Percentiles rank a stretch among this genome's conserved stretches.
These are phyloP conservation scores for Jacaranda copaia DNA, from an alignment of 257 asterid genomes.

Conservation along the genomic window DNA sequence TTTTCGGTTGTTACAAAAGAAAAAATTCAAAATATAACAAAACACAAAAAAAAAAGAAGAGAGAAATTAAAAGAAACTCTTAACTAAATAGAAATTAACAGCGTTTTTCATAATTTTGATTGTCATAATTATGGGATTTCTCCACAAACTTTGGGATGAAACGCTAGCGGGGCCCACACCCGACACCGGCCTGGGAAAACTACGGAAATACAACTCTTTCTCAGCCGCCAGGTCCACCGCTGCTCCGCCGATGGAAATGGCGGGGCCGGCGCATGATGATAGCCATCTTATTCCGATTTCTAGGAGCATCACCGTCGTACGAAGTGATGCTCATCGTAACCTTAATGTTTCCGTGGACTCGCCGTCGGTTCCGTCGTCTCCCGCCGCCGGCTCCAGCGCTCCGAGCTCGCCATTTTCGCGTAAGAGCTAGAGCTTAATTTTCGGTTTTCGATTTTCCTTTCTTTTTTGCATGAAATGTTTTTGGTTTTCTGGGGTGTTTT, in stretches of 20 bases:
- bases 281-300: slow-evolving; percentile 44
- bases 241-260: background rate
- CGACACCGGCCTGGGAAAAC: slow-evolving; percentile 73
- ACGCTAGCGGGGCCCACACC: slow-evolving; percentile 88
- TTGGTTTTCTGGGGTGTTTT: background rate
- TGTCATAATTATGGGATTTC: slow-evolving; percentile 66
- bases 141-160: slow-evolving; percentile 87
- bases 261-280: slow-evolving; percentile 35
- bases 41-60: background rate
- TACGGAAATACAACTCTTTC: slow-evolving; percentile 72
- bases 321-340: slow-evolving; percentile 39
- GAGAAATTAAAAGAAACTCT: background rate
- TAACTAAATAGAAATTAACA: background rate
- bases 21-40: slow-evolving; percentile 13
- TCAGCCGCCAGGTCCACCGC: slow-evolving; percentile 39
- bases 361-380: slow-evolving; percentile 63
- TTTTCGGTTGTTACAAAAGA: slow-evolving; percentile 77
- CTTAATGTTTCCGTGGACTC: slow-evolving; percentile 50
- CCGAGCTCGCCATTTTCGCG: slow-evolving; percentile 72
- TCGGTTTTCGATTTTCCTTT: background rate
- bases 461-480: background rate
- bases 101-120: background rate
- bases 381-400: slow-evolving; percentile 58
- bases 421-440: slow-evolving; percentile 33
- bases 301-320: slow-evolving; percentile 67